Evolutionary conservation across 2,329 filamentous ascomycete species (phyloP).

Genomic region (Pseudogymnoascus sp.): DNA sequence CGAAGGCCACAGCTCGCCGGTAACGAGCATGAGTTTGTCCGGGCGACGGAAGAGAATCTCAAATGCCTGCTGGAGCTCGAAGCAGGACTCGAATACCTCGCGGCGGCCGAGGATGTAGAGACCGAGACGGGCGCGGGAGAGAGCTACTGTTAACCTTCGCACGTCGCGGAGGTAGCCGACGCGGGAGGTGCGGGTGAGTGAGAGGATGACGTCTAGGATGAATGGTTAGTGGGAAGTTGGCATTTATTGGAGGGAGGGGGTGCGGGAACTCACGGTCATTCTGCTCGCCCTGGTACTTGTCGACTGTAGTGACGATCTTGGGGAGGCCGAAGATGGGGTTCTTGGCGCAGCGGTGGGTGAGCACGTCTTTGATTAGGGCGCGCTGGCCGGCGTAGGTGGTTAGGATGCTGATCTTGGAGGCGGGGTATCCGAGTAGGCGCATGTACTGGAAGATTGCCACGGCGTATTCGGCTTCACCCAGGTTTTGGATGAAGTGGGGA

Average conservation of each 20-base stretch:
- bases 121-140: constrained; percentile 85
- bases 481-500: constrained; percentile 91
- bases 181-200: constrained; percentile 77
- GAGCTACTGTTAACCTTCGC: constrained; percentile 84
- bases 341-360: constrained; percentile 73
- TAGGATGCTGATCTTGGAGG: constrained; percentile 66
- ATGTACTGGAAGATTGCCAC: constrained; percentile 97
- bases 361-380: constrained; percentile 79
- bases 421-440: constrained; percentile 88
- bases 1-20: constrained; percentile 79
- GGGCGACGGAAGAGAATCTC: constrained; percentile 68
- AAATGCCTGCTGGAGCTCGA: constrained; percentile 83
- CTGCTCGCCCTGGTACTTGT: constrained; percentile 98
- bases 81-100: constrained; percentile 80
- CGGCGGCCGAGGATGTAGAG: constrained; percentile 87
- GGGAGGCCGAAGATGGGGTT: constrained; percentile 85
- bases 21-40: constrained; percentile 73
- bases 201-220: constrained; percentile 75
- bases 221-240: constrained; percentile 15
- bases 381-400: constrained; percentile 91
- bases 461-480: constrained; percentile 94
- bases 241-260: constrained; percentile 16
- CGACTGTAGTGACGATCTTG: constrained; percentile 84
- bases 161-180: constrained; percentile 92
- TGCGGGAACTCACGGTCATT: constrained; percentile 76